Evolutionary conservation across 2,329 filamentous ascomycete species (phyloP).

Genomic region (Fusarium sp.): DNA sequence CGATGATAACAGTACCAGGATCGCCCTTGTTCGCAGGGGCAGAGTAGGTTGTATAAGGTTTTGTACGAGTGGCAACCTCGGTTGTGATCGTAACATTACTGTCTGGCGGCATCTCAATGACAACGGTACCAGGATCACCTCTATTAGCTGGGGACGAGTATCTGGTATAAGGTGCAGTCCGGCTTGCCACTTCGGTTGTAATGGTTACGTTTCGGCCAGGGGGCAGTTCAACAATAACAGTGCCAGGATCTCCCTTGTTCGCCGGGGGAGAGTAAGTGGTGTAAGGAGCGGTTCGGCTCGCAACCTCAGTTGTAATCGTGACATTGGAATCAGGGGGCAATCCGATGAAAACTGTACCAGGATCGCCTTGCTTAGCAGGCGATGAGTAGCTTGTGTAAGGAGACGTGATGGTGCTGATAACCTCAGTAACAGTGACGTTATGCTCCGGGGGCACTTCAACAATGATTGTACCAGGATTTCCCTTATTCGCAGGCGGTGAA

Average conservation of each 20-base stretch:
- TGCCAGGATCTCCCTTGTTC: constrained; percentile 9
- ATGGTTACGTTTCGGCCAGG: constrained; percentile 6
- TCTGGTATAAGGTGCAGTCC: constrained; percentile 1
- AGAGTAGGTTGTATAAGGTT: neutral
- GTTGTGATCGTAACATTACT: constrained; percentile 14
- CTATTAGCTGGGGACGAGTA: neutral
- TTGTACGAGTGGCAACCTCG: neutral
- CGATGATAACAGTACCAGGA: neutral
- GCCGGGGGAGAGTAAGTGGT: constrained; percentile 11
- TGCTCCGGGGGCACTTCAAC: constrained; percentile 17
- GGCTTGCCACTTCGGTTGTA: neutral
- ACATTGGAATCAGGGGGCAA: constrained; percentile 15
- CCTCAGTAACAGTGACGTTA: constrained; percentile 26
- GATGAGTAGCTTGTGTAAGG: constrained; percentile 19
- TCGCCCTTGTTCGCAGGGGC: neutral
- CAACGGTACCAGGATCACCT: constrained; percentile 12
- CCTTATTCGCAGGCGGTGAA: constrained; percentile 2
- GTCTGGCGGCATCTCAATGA: constrained; percentile 10
- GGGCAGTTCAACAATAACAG: constrained; percentile 5
- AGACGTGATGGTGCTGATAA: constrained; percentile 12
- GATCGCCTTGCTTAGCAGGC: constrained; percentile 9
- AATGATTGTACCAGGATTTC: constrained; percentile 18
- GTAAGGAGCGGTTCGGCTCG: constrained; percentile 6
- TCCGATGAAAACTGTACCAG: constrained; percentile 22
- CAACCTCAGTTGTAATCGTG: constrained; percentile 17